Percentiles rank a stretch among this genome's conserved stretches.
Evolutionary conservation across 164 flowering plant genomes (phyloP).

Genomic region (Protea cynaroides): DNA sequence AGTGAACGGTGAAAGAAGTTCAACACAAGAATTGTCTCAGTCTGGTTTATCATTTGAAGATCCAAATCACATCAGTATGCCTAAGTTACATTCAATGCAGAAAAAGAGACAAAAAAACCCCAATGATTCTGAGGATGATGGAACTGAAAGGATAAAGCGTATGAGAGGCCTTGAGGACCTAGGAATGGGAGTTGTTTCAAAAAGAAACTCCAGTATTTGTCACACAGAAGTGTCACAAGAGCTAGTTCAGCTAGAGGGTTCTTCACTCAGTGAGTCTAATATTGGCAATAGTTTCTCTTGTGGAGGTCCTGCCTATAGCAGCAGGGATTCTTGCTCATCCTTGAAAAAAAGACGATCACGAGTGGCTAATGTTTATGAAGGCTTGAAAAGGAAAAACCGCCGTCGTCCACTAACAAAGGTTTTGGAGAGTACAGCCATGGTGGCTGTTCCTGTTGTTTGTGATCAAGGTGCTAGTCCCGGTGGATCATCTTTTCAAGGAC

Average conservation of each 20-base stretch:
- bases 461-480: constrained; percentile 37
- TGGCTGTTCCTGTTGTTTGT: constrained; percentile 56
- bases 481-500: constrained; percentile 30
- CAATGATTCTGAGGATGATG: constrained; percentile 91
- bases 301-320: constrained; percentile 33
- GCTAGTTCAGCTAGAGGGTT: constrained; percentile 26
- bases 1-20: constrained; percentile 28
- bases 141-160: constrained; percentile 62
- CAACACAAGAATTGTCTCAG: constrained; percentile 52
- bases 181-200: constrained; percentile 37
- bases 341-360: constrained; percentile 51
- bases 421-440: constrained; percentile 62
- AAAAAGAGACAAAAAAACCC: constrained; percentile 57
- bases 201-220: constrained; percentile 16
- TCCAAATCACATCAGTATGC: constrained; percentile 25
- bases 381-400: constrained; percentile 54
- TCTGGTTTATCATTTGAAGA: constrained; percentile 62
- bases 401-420: constrained; percentile 74
- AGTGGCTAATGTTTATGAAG: constrained; percentile 43
- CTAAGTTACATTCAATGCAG: constrained; percentile 26
- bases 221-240: constrained; percentile 28
- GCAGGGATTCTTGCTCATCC: constrained; percentile 26
- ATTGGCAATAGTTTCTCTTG: constrained; percentile 21
- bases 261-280: constrained; percentile 23
- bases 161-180: constrained; percentile 90